phyloP scores from a whole-genome alignment of 805 yeast species.

The Myxozyma geophila region DNA sequence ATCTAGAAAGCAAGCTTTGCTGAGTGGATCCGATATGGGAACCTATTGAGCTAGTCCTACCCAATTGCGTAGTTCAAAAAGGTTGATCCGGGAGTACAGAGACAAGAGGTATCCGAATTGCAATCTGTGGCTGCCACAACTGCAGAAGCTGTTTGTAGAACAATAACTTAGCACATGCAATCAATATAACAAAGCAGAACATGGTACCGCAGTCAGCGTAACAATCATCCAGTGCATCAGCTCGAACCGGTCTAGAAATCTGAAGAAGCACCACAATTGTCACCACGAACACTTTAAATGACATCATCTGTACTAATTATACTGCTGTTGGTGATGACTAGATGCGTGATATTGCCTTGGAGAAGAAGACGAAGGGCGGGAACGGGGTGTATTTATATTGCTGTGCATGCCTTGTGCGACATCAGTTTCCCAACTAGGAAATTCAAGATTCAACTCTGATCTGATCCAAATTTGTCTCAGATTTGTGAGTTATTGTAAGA shows the following conservation, averaged over 20 bases:
- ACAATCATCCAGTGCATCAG: constrained; percentile 9
- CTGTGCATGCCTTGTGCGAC: too few relatives aligned
- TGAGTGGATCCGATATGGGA: too few relatives aligned
- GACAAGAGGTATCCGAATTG: constrained; percentile 10
- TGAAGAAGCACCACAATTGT: not conserved
- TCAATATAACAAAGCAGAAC: not conserved
- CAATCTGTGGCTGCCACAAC: constrained; percentile 8
- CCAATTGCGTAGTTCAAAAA: constrained; percentile 7
- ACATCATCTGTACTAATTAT: too few relatives aligned
- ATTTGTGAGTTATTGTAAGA: too few relatives aligned
- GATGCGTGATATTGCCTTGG: too few relatives aligned
- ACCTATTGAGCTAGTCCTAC: not conserved
- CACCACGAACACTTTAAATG: not conserved
- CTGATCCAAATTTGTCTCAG: too few relatives aligned
- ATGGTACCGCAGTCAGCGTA: constrained; percentile 15
- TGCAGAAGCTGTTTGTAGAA: constrained; percentile 13
- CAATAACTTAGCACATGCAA: too few relatives aligned
- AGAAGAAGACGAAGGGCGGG: too few relatives aligned
- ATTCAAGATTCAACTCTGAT: too few relatives aligned
- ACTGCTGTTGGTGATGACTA: too few relatives aligned
- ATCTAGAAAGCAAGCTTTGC: not conserved
- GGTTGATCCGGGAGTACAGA: constrained; percentile 11
- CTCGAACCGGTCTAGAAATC: not conserved
- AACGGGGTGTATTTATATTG: too few relatives aligned
- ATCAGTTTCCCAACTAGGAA: too few relatives aligned